A percentile compares a stretch with the other conserved stretches of the same genome.
These are phyloP conservation scores for Colletotrichum echinochloae DNA, from an alignment of 2,329 filamentous ascomycete species.

Conservation along the genomic window DNA sequence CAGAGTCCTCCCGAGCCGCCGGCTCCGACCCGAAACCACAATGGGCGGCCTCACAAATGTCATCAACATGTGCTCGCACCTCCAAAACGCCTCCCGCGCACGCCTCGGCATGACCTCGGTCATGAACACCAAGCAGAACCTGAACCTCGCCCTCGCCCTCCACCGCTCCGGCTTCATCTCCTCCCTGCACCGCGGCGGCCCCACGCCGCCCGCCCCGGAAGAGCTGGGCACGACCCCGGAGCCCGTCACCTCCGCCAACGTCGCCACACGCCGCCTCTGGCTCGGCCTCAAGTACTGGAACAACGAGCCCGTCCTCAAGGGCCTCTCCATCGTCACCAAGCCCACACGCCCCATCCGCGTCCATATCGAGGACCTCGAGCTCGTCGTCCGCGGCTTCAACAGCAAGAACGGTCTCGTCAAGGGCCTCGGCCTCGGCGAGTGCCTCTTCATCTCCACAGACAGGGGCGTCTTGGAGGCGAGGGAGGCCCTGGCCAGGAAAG, in stretches of 20 bases:
- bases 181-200: slow-evolving; percentile 78
- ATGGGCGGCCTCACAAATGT: slow-evolving; percentile 71
- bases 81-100: slow-evolving; percentile 90
- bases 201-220: slow-evolving; percentile 63
- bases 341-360: slow-evolving; percentile 79
- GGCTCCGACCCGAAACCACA: slow-evolving; percentile 1
- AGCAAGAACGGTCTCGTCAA: slow-evolving; percentile 76
- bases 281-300: slow-evolving; percentile 92
- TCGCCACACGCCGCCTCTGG: slow-evolving; percentile 83
- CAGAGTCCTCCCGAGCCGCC: neutral
- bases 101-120: slow-evolving; percentile 87
- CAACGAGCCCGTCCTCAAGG: slow-evolving; percentile 80
- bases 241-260: slow-evolving; percentile 75
- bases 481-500: slow-evolving; percentile 82
- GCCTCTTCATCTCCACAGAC: slow-evolving; percentile 83
- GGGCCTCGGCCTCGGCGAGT: slow-evolving; percentile 84
- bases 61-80: slow-evolving; percentile 86
- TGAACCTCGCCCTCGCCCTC: slow-evolving; percentile 79
- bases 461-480: slow-evolving; percentile 82
- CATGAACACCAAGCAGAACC: slow-evolving; percentile 83
- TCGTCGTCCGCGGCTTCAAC: slow-evolving; percentile 76
- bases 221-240: slow-evolving; percentile 63
- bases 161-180: slow-evolving; percentile 87
- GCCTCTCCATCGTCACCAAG: slow-evolving; percentile 76
- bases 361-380: slow-evolving; percentile 69